These are phyloP conservation scores for Orbilia oligospora DNA, from an alignment of 2,329 filamentous ascomycete species.

Conservation along the genomic window DNA sequence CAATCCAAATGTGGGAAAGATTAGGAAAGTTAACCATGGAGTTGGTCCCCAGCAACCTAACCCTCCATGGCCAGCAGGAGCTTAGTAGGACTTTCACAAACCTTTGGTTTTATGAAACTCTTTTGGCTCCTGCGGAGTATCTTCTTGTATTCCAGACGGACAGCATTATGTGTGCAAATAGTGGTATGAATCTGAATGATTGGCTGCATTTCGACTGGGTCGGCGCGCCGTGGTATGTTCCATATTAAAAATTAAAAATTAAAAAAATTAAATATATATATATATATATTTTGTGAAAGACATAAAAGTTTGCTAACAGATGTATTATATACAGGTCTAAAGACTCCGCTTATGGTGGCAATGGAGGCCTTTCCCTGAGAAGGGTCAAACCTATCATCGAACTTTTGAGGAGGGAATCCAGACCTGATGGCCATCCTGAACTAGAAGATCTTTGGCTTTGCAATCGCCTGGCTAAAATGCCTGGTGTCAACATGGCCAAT, in stretches of 20 bases:
- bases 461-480: constrained; percentile 70
- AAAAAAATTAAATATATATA: no score
- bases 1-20: constrained; percentile 61
- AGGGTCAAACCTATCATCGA: constrained; percentile 72
- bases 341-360: constrained; percentile 69
- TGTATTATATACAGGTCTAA: constrained; percentile 24
- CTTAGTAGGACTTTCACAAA: constrained; percentile 72
- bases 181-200: constrained; percentile 69
- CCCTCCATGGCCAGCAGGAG: constrained; percentile 71
- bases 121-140: constrained; percentile 57
- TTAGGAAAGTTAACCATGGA: constrained; percentile 68
- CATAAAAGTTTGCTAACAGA: not conserved
- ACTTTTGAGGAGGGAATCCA: constrained; percentile 64
- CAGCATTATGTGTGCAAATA: constrained; percentile 73
- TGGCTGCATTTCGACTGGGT: constrained; percentile 73
- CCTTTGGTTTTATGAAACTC: constrained; percentile 69
- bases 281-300: not conserved
- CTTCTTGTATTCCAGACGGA: constrained; percentile 73
- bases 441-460: constrained; percentile 69
- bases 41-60: constrained; percentile 72
- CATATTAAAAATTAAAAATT: not conserved
- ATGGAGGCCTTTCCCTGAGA: constrained; percentile 73
- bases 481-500: constrained; percentile 69
- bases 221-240: constrained; percentile 70
- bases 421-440: constrained; percentile 67